Base-by-base conservation (phyloP, 129 eudicot species). In the Escallonia herrerae region DNA sequence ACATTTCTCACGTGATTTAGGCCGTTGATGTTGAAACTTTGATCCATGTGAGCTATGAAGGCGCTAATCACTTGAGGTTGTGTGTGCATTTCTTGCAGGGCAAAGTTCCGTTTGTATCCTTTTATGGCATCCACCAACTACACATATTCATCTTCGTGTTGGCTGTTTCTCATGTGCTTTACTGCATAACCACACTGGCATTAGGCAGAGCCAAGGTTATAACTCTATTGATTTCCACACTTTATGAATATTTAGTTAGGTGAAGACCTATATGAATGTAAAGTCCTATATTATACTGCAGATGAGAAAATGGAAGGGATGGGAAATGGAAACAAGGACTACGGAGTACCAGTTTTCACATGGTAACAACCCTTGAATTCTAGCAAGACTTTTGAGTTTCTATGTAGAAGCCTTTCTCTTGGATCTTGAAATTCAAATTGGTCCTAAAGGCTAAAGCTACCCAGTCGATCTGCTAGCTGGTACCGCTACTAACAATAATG, bases 251-350 rank as follows among this genome's bases (percentile, higher is more conserved):
- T 12, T 2, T 43, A 40, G 14, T 40, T 12, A 55, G 33, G 14
- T 12, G 3, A 15, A 43, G 40, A 37, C 11, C 48, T 48, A 60
- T 41, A 12, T 22, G 33, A 43, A 8, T 44, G 46, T 40, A 42
- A 13, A 13, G 51, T 33, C 50, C 50, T 66, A 13, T 40, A 8
- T 15, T 66, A 22, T 22, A 22, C 33, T 22, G 38, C 60, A 87
- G 95, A 87, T 87, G 90, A 64, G 80, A 43, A 68, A 43, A 59
- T 87, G 95, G 91, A 81, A 87, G 60, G 82, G 75, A 39, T 87
- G 95, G 95, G 89, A 84, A 68, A 58, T 5, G 47, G 95, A 87
- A 77, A 87, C 95, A 62, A 71, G 63, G 50, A 84, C 88, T 59
- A 37, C 66, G 15, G 95, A 84, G 78, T 83, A 87, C 69, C 91